Base-by-base conservation (phyloP, 257 asterid species). In the Penstemon newberryi region DNA sequence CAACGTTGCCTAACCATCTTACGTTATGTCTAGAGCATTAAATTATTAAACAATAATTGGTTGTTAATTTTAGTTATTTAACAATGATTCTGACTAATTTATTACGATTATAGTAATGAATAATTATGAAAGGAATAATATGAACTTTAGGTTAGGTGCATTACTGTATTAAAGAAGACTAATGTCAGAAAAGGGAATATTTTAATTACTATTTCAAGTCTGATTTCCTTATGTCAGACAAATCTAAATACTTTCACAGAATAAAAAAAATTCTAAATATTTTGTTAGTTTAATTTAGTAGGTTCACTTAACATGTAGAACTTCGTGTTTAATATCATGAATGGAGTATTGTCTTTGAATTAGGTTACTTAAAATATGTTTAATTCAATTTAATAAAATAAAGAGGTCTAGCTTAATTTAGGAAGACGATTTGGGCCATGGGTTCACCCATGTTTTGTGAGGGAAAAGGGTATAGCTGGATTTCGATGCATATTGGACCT, bases 31-130 rank as follows among this genome's bases (percentile, higher is more conserved):
- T 25, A 25, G 33, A 25, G 33, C 33, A 49, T 56, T 58, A 60
- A 72, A 50, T 58, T 56, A 58, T 25, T 54, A 18, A 44, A 60
- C 73, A 69, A 73, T 69, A 39, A 73, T 73, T 76, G 70, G 57
- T 53, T 61, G 42, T 49, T n/a, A 11, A 11, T 10, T 12, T 58
- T 70, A 44, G 52, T 66, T 53, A 37, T 25, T 25, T 25, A 25
- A 25, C 33, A 76, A 46, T 61, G 55, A 59, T 13, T 55, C 36
- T n/a, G 8, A 60, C 9, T 36, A 33, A 44, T 56, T 41, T 47
- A 13, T 53, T 67, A 57, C 42, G 53, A 55, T 53, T 61, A 60
- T 8, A 61, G 54, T 9, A 46, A 39, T 65, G 44, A 25, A 25
- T 25, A 25, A 25, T 25, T 2, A 56, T 46, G 51, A 64, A 18